phyloP scores from a whole-genome alignment of 129 eudicot species.

The Chrysanthemum seticuspe region DNA sequence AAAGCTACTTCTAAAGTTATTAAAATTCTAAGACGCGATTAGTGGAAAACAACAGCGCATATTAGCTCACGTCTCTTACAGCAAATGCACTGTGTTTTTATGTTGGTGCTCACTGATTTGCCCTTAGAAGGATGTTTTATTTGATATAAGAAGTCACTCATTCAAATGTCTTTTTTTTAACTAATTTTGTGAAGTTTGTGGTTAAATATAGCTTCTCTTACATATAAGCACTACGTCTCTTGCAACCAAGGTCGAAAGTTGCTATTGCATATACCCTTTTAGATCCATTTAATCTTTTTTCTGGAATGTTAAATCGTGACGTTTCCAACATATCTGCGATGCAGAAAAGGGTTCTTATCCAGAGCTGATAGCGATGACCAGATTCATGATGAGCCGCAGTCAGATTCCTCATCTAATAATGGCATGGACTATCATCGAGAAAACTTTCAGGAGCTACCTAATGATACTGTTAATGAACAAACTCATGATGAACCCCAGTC shows the following conservation, averaged over 20 bases:
- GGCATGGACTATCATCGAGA: slow-evolving; percentile 33
- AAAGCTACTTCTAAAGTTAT: too few relatives aligned
- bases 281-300: background rate
- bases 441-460: slow-evolving; percentile 26
- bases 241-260: background rate
- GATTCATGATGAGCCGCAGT: slow-evolving; percentile 33
- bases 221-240: slow-evolving; percentile 4
- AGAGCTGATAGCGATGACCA: slow-evolving; percentile 42
- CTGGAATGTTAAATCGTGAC: slow-evolving; percentile 8
- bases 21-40: too few relatives aligned
- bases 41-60: too few relatives aligned
- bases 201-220: background rate
- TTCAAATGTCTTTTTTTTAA: too few relatives aligned
- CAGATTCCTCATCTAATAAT: slow-evolving; percentile 37
- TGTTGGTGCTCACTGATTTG: too few relatives aligned
- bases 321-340: slow-evolving; percentile 5
- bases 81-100: too few relatives aligned
- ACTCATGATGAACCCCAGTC: slow-evolving; percentile 36
- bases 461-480: slow-evolving; percentile 29
- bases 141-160: too few relatives aligned
- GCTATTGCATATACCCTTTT: background rate
- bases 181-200: too few relatives aligned
- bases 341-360: slow-evolving; percentile 85
- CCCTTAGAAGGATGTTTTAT: too few relatives aligned
- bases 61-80: too few relatives aligned